Conservation (phyloP, 2,329 filamentous ascomycete species). For the Ambrosiella beaveri region DNA sequence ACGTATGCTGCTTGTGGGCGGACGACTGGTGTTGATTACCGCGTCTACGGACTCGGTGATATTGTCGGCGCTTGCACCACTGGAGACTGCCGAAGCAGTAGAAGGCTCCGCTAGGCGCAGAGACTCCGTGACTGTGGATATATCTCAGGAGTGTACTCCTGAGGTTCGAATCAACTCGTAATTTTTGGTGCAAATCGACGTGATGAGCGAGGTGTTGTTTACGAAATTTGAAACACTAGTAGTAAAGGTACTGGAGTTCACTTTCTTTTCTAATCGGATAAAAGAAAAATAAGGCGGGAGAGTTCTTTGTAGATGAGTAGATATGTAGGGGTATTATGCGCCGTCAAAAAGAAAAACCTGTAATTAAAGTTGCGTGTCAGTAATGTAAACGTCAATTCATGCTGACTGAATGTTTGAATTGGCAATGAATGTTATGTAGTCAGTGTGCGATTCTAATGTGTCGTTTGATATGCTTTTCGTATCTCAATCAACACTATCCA, state of each 20-base stretch:
- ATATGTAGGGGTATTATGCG: slow-evolving; percentile 1
- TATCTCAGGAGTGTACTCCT: slow-evolving; percentile 12
- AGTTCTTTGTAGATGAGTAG: not conserved
- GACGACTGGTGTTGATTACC: slow-evolving; percentile 8
- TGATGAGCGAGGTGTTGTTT: not conserved
- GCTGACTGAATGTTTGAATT: not conserved
- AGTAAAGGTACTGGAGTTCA: not conserved
- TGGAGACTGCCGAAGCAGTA: slow-evolving; percentile 13
- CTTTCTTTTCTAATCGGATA: too few species aligned
- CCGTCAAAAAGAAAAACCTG: not conserved
- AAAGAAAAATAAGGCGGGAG: not conserved
- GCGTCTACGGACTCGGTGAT: slow-evolving; percentile 10
- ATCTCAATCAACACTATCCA: too few species aligned
- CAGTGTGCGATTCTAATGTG: not conserved
- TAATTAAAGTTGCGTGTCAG: slow-evolving; percentile 1
- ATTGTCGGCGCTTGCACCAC: slow-evolving; percentile 12
- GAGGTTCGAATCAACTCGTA: slow-evolving; percentile 1
- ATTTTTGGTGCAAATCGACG: not conserved
- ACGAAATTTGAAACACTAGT: not conserved
- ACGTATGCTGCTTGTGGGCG: slow-evolving; percentile 11
- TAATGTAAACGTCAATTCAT: not conserved
- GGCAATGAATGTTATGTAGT: not conserved
- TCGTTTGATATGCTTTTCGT: too few species aligned
- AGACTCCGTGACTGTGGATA: slow-evolving; percentile 13
- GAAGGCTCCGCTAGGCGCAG: slow-evolving; percentile 13